phyloP scores from a whole-genome alignment of 1,139 yeast genomes.

The Yamadazyma blattariae region DNA sequence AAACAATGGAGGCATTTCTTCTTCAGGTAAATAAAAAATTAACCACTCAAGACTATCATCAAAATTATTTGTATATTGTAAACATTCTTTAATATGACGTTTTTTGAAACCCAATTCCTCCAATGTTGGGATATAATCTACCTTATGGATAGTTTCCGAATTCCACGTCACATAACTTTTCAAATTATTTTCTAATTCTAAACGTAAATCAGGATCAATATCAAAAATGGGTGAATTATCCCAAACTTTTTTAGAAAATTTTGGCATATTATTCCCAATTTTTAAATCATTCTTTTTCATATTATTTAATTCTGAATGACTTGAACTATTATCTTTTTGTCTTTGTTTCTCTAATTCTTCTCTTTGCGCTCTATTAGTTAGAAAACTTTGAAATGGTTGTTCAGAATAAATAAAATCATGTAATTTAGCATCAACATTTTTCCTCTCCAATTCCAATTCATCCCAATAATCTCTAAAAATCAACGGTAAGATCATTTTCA shows the following conservation, averaged over 20 bases:
- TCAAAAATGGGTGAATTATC: conserved; percentile 57
- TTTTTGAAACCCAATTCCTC: conserved; percentile 62
- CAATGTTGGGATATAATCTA: conserved; percentile 18
- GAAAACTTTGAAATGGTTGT: conserved; percentile 57
- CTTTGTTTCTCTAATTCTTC: conserved; percentile 4
- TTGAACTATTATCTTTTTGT: background rate
- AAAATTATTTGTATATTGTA: conserved; percentile 55
- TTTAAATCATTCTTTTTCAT: background rate
- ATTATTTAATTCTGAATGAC: background rate
- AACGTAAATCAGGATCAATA: conserved; percentile 46
- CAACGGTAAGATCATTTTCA: conserved; percentile 84
- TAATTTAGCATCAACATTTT: conserved; percentile 36
- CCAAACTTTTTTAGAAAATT: conserved; percentile 53
- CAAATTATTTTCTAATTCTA: conserved; percentile 53
- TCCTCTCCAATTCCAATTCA: conserved; percentile 59
- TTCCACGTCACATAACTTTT: conserved; percentile 56
- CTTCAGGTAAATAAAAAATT: conserved; percentile 87
- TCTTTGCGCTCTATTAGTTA: conserved; percentile 1
- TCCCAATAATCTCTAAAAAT: conserved; percentile 80
- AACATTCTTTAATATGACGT: conserved; percentile 69
- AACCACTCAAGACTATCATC: conserved; percentile 74
- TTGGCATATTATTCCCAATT: no score
- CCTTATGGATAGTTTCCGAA: background rate
- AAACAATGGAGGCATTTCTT: conserved; percentile 71
- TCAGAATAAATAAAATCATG: conserved; percentile 57